Evolutionary conservation across 768 basidiomycete genomes (phyloP).

Genomic region (Amanita phalloides): DNA sequence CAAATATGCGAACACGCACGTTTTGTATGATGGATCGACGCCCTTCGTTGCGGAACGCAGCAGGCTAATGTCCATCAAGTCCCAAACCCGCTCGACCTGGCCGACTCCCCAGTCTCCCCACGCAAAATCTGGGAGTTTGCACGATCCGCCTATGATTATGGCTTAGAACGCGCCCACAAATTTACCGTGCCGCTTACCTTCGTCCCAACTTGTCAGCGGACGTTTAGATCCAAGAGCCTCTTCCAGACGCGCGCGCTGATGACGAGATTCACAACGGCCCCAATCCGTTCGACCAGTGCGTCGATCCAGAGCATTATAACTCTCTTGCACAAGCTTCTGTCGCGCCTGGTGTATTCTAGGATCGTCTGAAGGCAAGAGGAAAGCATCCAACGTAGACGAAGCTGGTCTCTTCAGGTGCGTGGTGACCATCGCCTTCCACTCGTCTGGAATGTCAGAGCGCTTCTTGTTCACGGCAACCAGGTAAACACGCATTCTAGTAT

Average conservation of each 20-base stretch:
- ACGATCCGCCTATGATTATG: constrained; percentile 51
- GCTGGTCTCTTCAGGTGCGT: constrained; percentile 70
- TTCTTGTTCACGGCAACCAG: constrained; percentile 68
- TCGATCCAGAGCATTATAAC: constrained; percentile 51
- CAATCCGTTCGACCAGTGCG: constrained; percentile 76
- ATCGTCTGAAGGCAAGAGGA: constrained; percentile 85
- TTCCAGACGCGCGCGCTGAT: constrained; percentile 78
- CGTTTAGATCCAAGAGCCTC: constrained; percentile 75
- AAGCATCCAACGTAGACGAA: constrained; percentile 83
- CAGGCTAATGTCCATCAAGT: constrained; percentile 86
- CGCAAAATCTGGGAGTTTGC: constrained; percentile 78
- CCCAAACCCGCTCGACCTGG: constrained; percentile 93
- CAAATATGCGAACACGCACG: constrained; percentile 37
- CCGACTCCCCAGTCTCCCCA: constrained; percentile 93
- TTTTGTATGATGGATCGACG: constrained; percentile 82
- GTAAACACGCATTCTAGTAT: constrained; percentile 87
- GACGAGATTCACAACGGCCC: constrained; percentile 87
- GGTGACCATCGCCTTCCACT: constrained; percentile 56
- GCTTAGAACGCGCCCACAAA: not conserved
- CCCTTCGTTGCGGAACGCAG: constrained; percentile 74
- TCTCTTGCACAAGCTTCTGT: constrained; percentile 70
- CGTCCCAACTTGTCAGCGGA: constrained; percentile 89
- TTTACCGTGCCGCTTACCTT: constrained; percentile 37
- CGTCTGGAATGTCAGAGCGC: constrained; percentile 44
- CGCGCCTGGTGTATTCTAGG: constrained; percentile 85